Evolutionary conservation across 495 filamentous ascomycete species (phyloP), one percentile per base, ranked within the genome.

Genomic region (Lepraria neglecta): DNA sequence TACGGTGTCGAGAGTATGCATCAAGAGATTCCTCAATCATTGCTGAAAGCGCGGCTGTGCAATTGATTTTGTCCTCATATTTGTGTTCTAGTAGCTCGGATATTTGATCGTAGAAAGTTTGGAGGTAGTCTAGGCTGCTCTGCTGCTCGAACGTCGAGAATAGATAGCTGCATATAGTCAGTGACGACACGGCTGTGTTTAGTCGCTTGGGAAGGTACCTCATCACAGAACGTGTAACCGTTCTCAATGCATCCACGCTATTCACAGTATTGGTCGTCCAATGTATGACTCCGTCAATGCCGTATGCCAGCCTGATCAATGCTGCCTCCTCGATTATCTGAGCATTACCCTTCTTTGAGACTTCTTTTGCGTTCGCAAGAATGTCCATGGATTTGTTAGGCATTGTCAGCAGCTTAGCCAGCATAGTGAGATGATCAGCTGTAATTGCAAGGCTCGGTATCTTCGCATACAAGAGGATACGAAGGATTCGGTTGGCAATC

Each of bases 401-500:
- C 17, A 51, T 62, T 21, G n/a, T 46, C 3, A 62, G 43, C 27
- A 65, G 53, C 43, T 62, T 65, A 3, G 6, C 10, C 2, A 62
- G 60, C 51, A 62, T 27, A 9, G 11, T 43, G 14, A 65, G 56
- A 24, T 65, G 64, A 5, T 64, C 57, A 3, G 19, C 51, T n/a
- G 44, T 31, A 24, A 21, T 35, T 28, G 28, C 35, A 9, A 59
- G 24, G 6, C 17, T 62, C 19, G 46, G 27, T 6, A 56, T 46
- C 19, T 53, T 44, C 28, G 52, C 60, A 43, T 54, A 21, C 21
- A 59, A 2, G 11, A 65, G 44, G 28, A 61, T 51, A 38, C 51
- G 46, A 46, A 65, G 55, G 6, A 65, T 54, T 38, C 55, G 43
- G 31, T 65, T 61, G 10, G 64, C 59, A 24, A 65, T 46, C 3